phyloP scores from a whole-genome alignment of 441 rosid genomes.

The Pelargonium australe region DNA sequence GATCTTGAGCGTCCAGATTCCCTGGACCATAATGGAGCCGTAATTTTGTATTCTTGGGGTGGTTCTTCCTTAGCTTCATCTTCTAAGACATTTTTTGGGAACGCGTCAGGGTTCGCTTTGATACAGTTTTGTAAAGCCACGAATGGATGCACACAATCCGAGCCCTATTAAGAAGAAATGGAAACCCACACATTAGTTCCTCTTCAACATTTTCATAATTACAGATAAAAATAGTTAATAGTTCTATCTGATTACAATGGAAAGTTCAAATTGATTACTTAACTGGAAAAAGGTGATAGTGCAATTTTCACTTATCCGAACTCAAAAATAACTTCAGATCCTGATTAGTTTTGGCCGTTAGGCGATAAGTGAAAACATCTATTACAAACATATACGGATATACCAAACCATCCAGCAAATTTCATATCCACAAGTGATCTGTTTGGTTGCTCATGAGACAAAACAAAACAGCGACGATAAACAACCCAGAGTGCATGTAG shows the following conservation, averaged over 20 bases:
- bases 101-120: slow-evolving; percentile 63
- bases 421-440: background rate
- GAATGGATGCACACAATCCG: slow-evolving; percentile 76
- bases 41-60: slow-evolving; percentile 46
- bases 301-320: background rate
- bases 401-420: background rate
- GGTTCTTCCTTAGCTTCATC: slow-evolving; percentile 39
- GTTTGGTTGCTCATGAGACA: background rate
- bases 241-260: background rate
- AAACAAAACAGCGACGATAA: background rate
- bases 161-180: slow-evolving; percentile 42
- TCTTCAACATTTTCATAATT: background rate
- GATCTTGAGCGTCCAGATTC: slow-evolving; percentile 28
- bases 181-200: background rate
- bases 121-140: slow-evolving; percentile 79
- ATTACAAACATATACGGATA: background rate
- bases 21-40: slow-evolving; percentile 70
- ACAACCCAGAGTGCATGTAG: background rate
- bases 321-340: background rate
- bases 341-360: background rate
- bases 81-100: slow-evolving; percentile 47
- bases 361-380: slow-evolving; percentile 1
- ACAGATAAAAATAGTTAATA: background rate
- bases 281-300: background rate
- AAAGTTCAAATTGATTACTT: background rate